These are phyloP conservation scores for Lecanicillium sp. DNA, from an alignment of 2,329 filamentous ascomycete species.

Conservation along the genomic window DNA sequence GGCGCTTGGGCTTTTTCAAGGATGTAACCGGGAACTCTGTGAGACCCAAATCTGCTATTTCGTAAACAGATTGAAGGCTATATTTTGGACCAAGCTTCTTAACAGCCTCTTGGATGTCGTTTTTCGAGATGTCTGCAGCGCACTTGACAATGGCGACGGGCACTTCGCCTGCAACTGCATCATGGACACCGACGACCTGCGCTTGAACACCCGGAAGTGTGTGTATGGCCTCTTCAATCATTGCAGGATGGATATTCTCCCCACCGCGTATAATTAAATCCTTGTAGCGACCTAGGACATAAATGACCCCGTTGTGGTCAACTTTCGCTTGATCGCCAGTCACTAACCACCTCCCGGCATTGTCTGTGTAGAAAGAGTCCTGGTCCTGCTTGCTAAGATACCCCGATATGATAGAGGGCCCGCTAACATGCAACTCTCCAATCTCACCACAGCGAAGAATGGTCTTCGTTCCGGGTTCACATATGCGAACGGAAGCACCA, in stretches of 20 bases:
- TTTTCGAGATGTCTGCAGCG: slow-evolving; percentile 22
- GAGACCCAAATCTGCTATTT: slow-evolving; percentile 30
- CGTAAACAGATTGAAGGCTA: slow-evolving; percentile 30
- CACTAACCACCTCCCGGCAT: slow-evolving; percentile 24
- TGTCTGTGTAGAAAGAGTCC: slow-evolving; percentile 27
- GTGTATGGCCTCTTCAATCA: slow-evolving; percentile 26
- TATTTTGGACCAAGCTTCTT: slow-evolving; percentile 27
- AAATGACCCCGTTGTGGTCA: slow-evolving; percentile 26
- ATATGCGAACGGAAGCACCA: slow-evolving; percentile 29
- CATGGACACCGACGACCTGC: slow-evolving; percentile 34
- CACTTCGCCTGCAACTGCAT: slow-evolving; percentile 37
- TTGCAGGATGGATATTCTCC: slow-evolving; percentile 33
- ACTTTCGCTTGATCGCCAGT: slow-evolving; percentile 34
- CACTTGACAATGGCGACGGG: slow-evolving; percentile 34
- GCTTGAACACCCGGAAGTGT: slow-evolving; percentile 24
- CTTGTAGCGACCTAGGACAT: slow-evolving; percentile 33
- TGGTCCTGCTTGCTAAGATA: slow-evolving; percentile 22
- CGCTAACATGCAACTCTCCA: slow-evolving; percentile 33
- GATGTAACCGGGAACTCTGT: slow-evolving; percentile 30
- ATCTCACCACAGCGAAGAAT: slow-evolving; percentile 21
- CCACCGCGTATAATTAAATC: slow-evolving; percentile 37
- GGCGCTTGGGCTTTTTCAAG: slow-evolving; percentile 36
- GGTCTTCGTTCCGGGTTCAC: slow-evolving; percentile 20
- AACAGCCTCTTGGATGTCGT: slow-evolving; percentile 20
- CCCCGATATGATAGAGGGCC: slow-evolving; percentile 22